Evolutionary conservation across 352 stramenopile species (phyloP).

Genomic region (Pythium volutum): DNA sequence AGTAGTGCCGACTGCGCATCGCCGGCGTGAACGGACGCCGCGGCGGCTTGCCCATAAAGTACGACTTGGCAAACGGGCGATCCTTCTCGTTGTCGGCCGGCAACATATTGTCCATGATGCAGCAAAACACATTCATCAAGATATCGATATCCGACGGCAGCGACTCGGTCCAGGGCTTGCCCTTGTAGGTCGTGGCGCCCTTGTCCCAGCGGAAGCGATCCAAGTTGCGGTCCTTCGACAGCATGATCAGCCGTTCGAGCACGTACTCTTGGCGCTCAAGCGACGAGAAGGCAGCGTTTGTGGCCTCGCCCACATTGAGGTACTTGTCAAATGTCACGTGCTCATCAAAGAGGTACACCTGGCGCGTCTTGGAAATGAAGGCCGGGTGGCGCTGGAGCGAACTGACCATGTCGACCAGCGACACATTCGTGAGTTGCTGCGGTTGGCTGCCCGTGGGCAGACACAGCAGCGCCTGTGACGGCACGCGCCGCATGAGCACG

Average conservation of each 20-base stretch:
- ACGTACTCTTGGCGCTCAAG: slow-evolving; percentile 83
- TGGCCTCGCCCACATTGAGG: slow-evolving; percentile 76
- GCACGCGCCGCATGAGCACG: slow-evolving; percentile 64
- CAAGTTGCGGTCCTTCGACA: slow-evolving; percentile 85
- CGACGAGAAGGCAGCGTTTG: slow-evolving; percentile 65
- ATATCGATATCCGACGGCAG: slow-evolving; percentile 81
- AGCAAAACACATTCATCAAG: slow-evolving; percentile 87
- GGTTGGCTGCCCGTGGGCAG: slow-evolving; percentile 49
- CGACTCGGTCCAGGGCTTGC: slow-evolving; percentile 79
- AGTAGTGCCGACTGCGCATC: slow-evolving; percentile 69
- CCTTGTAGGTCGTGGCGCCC: slow-evolving; percentile 67
- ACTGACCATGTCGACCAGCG: slow-evolving; percentile 73
- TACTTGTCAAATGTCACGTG: slow-evolving; percentile 85
- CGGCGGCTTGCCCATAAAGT: slow-evolving; percentile 72
- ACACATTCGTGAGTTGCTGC: slow-evolving; percentile 75
- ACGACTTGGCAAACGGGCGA: slow-evolving; percentile 80
- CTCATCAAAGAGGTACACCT: slow-evolving; percentile 79
- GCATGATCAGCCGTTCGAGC: slow-evolving; percentile 77
- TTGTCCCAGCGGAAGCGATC: slow-evolving; percentile 85
- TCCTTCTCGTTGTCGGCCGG: slow-evolving; percentile 72
- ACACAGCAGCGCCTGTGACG: slow-evolving; percentile 73
- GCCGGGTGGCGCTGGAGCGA: slow-evolving; percentile 57
- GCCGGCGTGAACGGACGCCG: slow-evolving; percentile 68
- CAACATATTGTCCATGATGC: slow-evolving; percentile 86
- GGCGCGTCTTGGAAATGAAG: slow-evolving; percentile 72